Base-by-base conservation (phyloP, 2,329 filamentous ascomycete species). In the Aotearoamyces nothofagi region DNA sequence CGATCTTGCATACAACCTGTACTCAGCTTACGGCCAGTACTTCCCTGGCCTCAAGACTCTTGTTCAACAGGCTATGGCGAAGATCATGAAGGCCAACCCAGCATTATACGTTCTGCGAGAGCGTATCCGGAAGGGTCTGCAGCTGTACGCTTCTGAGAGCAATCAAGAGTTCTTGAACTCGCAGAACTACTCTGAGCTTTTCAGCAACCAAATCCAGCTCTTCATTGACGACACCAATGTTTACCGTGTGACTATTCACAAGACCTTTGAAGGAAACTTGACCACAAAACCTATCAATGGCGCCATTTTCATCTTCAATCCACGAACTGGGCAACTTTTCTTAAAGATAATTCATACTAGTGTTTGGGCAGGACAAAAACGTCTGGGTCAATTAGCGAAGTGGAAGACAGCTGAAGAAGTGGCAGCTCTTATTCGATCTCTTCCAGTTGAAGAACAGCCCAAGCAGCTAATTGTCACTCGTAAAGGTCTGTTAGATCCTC, bases 351-450 rank as follows among this genome's bases (percentile, higher is more conserved):
- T 98, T 41, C 92, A 98, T 57, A 98, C 90, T 1, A 94, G 86
- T 49, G 92, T 98, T 15, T 98, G 90, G 90, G 90, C 90, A 29
- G 90, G 90, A 31, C 90, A 98, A 58, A 98, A 98, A 57, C 92
- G 90, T 80, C 72, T 98, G 17, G 92, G 92, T 41, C 90, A 98
- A 55, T 60, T 98, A 41, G 90, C 90, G 26, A 98, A 98, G 53
- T 98, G 90, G 90, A 98, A 98, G 67, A 98, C 90, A 10, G 90
- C 90, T 2, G 90, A 98, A 74, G 90, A 98, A 83, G 92, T 98
- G 3, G 90, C 90, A 4, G 92, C 90, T 12, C 66, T 98, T 24
- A 98, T 98, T 50, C 74, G 90, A 41, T 98, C 90, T 2, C 56
- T 98, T 23, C 90, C 90, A 0, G 84, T 94, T 5, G 90, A 98